Evolutionary conservation across 768 basidiomycete species (phyloP), one percentile per base, ranked within the genome.

Genomic region (Termitomyces sp.): DNA sequence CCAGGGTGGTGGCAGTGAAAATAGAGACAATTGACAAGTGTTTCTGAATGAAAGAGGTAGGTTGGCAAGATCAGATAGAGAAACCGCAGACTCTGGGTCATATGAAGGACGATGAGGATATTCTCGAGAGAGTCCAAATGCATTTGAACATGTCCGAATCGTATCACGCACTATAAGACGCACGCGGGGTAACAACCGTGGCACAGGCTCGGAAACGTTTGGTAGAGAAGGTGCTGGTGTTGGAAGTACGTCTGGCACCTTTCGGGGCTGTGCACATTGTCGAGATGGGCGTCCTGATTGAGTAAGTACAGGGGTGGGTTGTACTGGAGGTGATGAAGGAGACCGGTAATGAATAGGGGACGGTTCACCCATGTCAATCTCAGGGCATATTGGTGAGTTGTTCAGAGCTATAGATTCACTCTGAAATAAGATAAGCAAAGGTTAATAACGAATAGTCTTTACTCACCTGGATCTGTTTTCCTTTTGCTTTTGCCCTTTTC

Each of bases 31-130:
- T 22, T 55, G 43, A 26, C 27, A 50, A 16, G 47, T 34, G 16
- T 42, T 27, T 24, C 20, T n/a, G 44, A 45, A 52, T 10, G 36
- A 53, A 8, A 45, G 34, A n/a, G 37, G 30, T 33, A 12, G 10
- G 26, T 57, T 54, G 12, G 57, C 6, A 6, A 56, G 62, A 50
- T 70, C 64, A 7, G 61, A 43, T 3, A 46, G 22, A 0, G 59
- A 30, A 4, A 70, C 37, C 7, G 27, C 33, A 4, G 53, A 18
- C 32, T 70, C 67, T 1, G 71, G 71, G 52, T 69, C 69, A 58
- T 64, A 61, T 3, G 67, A 66, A 3, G 69, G 71, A 0, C 62
- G 56, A 34, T 63, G 59, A 13, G 56, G 58, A 57, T 70, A 71
- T 7, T 62, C 50, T 1, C 66, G 55, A 30, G 43, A 65, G 5